Percentiles rank a stretch among this genome's conserved stretches.
phyloP scores from a whole-genome alignment of 257 asterid species.

The Petunia secreta region DNA sequence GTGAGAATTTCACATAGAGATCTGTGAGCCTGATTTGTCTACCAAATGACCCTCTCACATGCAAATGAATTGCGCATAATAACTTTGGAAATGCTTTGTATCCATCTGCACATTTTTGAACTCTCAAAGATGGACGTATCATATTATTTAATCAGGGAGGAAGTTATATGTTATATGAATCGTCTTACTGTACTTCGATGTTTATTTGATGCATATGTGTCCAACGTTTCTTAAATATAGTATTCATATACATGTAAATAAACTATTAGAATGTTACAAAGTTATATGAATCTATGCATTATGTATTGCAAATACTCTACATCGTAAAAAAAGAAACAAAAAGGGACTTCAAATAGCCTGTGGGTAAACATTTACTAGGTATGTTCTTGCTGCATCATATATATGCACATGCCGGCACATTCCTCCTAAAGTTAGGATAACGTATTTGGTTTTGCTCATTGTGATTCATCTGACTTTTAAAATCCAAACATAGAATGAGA shows the following conservation, averaged over 20 bases:
- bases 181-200: neutral
- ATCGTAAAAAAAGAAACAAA: neutral
- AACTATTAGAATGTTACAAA: neutral
- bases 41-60: neutral
- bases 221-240: neutral
- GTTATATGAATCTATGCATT: neutral
- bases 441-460: neutral
- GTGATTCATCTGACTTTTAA: neutral
- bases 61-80: neutral
- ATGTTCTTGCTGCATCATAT: neutral
- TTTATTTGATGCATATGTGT: neutral
- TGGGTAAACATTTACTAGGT: neutral
- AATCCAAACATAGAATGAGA: neutral
- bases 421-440: neutral
- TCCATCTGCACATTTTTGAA: slow-evolving; percentile 17
- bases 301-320: neutral
- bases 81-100: neutral
- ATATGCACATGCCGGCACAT: neutral
- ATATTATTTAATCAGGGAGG: neutral
- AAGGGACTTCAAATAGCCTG: neutral
- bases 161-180: neutral
- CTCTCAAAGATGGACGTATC: neutral
- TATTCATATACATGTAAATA: neutral
- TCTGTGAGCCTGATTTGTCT: slow-evolving; percentile 14
- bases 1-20: neutral